Conservation (phyloP, 169 alveolate genomes). For the Eimeria sp. region DNA sequence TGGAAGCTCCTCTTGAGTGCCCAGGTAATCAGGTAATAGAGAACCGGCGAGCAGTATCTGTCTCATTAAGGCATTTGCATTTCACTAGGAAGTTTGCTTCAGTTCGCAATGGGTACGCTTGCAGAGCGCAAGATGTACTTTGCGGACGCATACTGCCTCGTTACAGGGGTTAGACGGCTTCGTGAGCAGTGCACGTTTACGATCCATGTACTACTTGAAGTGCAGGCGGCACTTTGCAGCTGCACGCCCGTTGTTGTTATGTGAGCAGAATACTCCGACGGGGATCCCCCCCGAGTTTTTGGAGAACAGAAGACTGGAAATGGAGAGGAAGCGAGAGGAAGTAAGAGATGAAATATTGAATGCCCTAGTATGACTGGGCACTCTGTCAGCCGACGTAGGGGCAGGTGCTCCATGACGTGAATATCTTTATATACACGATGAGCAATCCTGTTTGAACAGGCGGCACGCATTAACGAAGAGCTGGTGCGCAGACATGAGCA, state of each 20-base stretch:
- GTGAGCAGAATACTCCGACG: conserved; percentile 80
- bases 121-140: not conserved
- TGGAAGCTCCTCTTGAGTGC: conserved; percentile 86
- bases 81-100: not conserved
- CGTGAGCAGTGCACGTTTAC: not conserved
- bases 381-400: not conserved
- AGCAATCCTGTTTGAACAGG: conserved; percentile 17
- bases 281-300: conserved; percentile 82
- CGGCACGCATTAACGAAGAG: conserved; percentile 78
- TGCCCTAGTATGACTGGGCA: not conserved
- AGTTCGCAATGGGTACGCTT: not conserved
- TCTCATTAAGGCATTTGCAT: not conserved
- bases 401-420: not conserved
- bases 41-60: not conserved
- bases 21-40: conserved; percentile 59
- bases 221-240: not conserved
- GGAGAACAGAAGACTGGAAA: conserved; percentile 80
- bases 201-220: not conserved
- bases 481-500: conserved; percentile 79
- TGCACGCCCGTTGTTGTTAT: not conserved
- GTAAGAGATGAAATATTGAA: not conserved
- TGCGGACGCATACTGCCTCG: not conserved
- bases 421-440: not conserved
- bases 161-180: not conserved
- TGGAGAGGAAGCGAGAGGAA: conserved; percentile 78